Evolutionary conservation across 2,329 filamentous ascomycete species (phyloP), one percentile per base, ranked within the genome.

Genomic region (Pseudopithomyces chartarum): DNA sequence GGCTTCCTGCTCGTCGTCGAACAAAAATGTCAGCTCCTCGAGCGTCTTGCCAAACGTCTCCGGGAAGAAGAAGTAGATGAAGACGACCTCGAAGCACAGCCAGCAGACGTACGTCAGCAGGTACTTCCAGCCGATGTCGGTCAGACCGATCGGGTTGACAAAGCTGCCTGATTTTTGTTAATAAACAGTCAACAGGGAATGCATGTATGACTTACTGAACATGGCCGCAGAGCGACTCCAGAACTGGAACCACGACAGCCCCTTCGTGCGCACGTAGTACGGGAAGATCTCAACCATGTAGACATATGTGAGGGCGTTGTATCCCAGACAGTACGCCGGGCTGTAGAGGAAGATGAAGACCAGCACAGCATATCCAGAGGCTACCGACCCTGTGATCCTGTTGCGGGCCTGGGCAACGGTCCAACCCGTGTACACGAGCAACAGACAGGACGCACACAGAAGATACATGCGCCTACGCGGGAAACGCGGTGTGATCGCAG

Each of bases 131-230:
- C 71, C 68, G 5, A 87, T 75, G 55, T 82, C 80, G 54, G 85
- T 79, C 79, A 87, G 87, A 5, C 85, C 87, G 59, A 88, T 79
- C 63, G 84, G 84, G 76, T 89, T 89, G 60, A 82, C 83, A 60
- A 78, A 85, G 73, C 85, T 85, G 62, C 83, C 65, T 66, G 46
- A 40, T 17, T 12, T 2, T n/a, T 44, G 43, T 54, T 40, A 55
- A 36, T 3, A n/a, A 12, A 17, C 42, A 17, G 5, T 1, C 15
- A 17, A n/a, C 26, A 17, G 4, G 7, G 17, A 22, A 6, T 5
- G 12, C 4, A 12, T 11, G 11, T 10, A 26, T 20, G 0, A 22
- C 64, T 34, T 58, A 67, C 63, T 82, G 55, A 89, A 79, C 59
- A 87, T 84, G 32, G 88, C 79, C 32, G 86, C 79, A 40, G 83